These are phyloP conservation scores for Cercospora zeae-maydis DNA, from an alignment of 2,329 filamentous ascomycete species.

Conservation along the genomic window DNA sequence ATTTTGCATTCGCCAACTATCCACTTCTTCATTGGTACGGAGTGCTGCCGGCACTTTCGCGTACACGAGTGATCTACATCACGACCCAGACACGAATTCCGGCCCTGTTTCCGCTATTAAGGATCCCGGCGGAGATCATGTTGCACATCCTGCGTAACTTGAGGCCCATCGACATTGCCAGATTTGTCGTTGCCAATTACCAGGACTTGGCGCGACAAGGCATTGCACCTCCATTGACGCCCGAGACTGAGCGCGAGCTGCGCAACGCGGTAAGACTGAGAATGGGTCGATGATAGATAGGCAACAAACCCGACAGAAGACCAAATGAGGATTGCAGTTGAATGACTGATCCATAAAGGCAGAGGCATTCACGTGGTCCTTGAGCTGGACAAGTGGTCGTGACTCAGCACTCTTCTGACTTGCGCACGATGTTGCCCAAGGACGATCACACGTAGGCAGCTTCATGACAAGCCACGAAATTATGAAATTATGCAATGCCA, in stretches of 20 bases:
- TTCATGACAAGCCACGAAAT: background rate
- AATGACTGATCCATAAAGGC: too few species aligned
- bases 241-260: slow-evolving; percentile 22
- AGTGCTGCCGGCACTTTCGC: slow-evolving; percentile 36
- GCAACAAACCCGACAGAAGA: background rate
- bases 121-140: slow-evolving; percentile 43
- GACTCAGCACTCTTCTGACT: background rate
- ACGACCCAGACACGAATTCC: slow-evolving; percentile 32
- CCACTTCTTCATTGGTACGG: slow-evolving; percentile 41
- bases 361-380: background rate
- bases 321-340: too few species aligned
- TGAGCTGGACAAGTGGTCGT: background rate
- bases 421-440: background rate
- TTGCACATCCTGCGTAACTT: slow-evolving; percentile 39
- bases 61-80: slow-evolving; percentile 31
- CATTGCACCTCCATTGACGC: slow-evolving; percentile 35
- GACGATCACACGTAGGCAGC: background rate
- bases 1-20: slow-evolving; percentile 48
- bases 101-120: slow-evolving; percentile 30
- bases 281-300: background rate
- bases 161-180: slow-evolving; percentile 38
- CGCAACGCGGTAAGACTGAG: slow-evolving; percentile 9
- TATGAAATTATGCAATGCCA: background rate
- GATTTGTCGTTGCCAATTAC: slow-evolving; percentile 41
- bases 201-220: slow-evolving; percentile 34